Percentiles rank a stretch among this genome's conserved stretches.
Conservation (phyloP, 2,329 filamentous ascomycete species). For the Trichophyton rubrum region DNA sequence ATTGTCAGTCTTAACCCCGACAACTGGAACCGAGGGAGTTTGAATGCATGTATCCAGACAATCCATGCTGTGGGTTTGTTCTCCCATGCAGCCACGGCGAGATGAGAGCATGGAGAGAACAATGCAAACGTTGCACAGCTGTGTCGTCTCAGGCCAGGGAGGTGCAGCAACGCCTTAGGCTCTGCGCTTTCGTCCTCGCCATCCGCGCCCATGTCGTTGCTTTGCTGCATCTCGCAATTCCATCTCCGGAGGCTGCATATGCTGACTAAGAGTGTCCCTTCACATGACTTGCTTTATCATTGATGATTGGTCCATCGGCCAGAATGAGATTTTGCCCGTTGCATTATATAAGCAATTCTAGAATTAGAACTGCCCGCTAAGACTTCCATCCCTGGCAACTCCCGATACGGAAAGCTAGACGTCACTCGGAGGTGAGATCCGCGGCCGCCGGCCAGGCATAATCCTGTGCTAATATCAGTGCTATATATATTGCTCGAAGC, state of each 20-base stretch:
- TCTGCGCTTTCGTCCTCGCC: neutral
- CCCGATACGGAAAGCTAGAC: neutral
- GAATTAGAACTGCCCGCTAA: neutral
- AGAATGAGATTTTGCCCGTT: neutral
- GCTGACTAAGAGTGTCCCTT: neutral
- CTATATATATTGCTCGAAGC: neutral
- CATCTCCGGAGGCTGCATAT: neutral
- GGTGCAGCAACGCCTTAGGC: neutral
- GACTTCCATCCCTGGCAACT: neutral
- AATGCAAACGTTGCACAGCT: neutral
- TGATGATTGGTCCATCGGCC: neutral
- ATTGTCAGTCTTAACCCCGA: neutral
- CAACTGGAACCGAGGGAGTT: neutral
- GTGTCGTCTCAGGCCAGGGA: neutral
- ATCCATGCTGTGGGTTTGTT: neutral
- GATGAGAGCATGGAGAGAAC: neutral
- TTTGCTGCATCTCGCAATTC: neutral
- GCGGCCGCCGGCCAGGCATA: neutral
- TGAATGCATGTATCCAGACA: neutral
- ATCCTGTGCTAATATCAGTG: too few relatives aligned
- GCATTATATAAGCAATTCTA: neutral
- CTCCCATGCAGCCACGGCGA: neutral
- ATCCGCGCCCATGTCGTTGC: neutral
- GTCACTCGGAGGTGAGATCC: neutral
- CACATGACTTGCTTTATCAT: neutral